Base-by-base conservation (phyloP, 2,329 filamentous ascomycete genomes). In the Exophiala oligosperma region DNA sequence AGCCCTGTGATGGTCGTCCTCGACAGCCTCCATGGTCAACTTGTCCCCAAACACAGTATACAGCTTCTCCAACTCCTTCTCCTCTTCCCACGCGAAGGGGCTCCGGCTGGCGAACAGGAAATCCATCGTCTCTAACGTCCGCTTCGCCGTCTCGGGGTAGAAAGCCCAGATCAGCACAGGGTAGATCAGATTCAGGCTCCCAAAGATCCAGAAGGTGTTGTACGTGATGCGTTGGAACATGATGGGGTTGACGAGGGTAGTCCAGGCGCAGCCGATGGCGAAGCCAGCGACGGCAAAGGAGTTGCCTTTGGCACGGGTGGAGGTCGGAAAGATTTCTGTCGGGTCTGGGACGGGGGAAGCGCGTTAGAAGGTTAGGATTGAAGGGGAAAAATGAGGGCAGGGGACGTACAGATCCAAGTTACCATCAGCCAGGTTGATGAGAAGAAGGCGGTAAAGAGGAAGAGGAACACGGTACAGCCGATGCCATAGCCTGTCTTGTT, bases 321-420 rank as follows among this genome's bases (percentile, higher is more conserved):
- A 64, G 43, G 64, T 68, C 11, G 70, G 70, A 28, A 70, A 71
- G 56, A 72, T 69, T 56, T 72, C 69, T 3, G 70, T 67, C 3
- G 65, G 66, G 52, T 72, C 17, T 17, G 17, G 17, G 17, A 17
- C 17, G 17, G 17, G 17, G 17, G 17, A 17, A 17, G 17, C 17
- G 17, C 17, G 17, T 17, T 17, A 17, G 17, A 17, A 17, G 17
- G 17, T 17, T 17, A 17, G 17, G 17, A 17, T 17, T 17, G 17
- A 17, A 17, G 17, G 17, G 17, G 17, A 17, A 17, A 17, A 17
- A 17, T 17, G 17, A 17, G 17, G 17, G 17, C 17, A 17, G 17
- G 17, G 17, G 17, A 17, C 17, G 17, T 17, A 17, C 17, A 72
- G 6, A 72, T 64, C 28, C 66, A 71, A 6, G 69, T 68, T 23